phyloP scores from a whole-genome alignment of 805 yeast species.

The Naumovozyma castellii region DNA sequence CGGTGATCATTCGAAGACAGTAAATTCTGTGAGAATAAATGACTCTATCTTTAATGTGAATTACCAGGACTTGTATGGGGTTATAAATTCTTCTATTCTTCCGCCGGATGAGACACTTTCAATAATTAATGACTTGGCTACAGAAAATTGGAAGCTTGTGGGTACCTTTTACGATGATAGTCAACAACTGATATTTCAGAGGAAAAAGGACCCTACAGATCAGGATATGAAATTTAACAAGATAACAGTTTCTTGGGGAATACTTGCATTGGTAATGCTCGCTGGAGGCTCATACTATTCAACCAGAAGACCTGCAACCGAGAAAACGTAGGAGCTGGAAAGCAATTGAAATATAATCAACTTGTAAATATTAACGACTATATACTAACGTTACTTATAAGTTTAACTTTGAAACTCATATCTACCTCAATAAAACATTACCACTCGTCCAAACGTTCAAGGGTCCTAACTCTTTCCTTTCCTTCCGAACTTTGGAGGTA shows the following conservation, averaged over 20 bases:
- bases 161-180: constrained; percentile 19
- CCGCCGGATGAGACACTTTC: constrained; percentile 21
- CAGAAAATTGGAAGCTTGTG: constrained; percentile 20
- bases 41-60: constrained; percentile 14
- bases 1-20: constrained; percentile 2
- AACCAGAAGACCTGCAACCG: too few relatives aligned
- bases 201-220: neutral
- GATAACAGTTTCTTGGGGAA: too few relatives aligned
- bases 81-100: constrained; percentile 16
- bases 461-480: constrained; percentile 6
- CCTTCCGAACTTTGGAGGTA: constrained; percentile 16
- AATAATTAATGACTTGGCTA: constrained; percentile 14
- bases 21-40: constrained; percentile 7
- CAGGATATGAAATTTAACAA: too few relatives aligned
- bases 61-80: constrained; percentile 19
- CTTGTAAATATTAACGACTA: too few relatives aligned
- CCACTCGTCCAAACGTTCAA: neutral
- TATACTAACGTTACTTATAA: too few relatives aligned
- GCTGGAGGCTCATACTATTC: neutral
- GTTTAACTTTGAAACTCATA: too few relatives aligned
- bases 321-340: too few relatives aligned
- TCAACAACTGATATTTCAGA: constrained; percentile 17
- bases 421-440: neutral
- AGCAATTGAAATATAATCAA: too few relatives aligned
- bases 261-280: neutral